Percentiles rank a stretch among this genome's conserved stretches.
Conservation (phyloP, 306 rosid species). For the Quercus agrifolia region DNA sequence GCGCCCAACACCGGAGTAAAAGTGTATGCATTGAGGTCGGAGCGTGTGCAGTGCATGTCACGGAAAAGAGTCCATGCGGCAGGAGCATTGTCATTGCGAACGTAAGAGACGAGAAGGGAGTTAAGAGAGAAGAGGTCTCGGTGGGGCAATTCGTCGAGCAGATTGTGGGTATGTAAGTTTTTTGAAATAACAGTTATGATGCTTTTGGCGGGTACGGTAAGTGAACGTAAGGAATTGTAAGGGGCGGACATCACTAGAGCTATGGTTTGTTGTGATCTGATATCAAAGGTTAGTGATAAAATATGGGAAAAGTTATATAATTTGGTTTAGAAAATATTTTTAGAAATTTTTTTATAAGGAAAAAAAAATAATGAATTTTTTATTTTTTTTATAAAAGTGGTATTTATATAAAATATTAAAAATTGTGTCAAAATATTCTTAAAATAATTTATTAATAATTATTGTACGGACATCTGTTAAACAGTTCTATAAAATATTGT, state of each 20-base stretch:
- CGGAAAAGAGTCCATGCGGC: slow-evolving; percentile 43
- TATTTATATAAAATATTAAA: too few species aligned
- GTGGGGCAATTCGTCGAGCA: slow-evolving; percentile 37
- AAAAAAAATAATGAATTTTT: too few species aligned
- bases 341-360: too few species aligned
- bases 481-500: too few species aligned
- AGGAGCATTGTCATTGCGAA: slow-evolving; percentile 26
- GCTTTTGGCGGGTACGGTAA: not conserved
- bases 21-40: slow-evolving; percentile 37
- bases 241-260: not conserved
- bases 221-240: not conserved
- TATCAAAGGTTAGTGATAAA: too few species aligned
- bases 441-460: too few species aligned
- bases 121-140: slow-evolving; percentile 31
- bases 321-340: too few species aligned
- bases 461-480: too few species aligned
- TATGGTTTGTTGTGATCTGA: too few species aligned
- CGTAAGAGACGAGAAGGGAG: slow-evolving; percentile 37
- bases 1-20: slow-evolving; percentile 48
- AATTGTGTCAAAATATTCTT: too few species aligned
- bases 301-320: too few species aligned
- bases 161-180: slow-evolving; percentile 15
- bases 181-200: not conserved
- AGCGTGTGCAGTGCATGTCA: slow-evolving; percentile 27
- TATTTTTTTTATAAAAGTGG: too few species aligned